A percentile compares a stretch with the other conserved stretches of the same genome.
phyloP scores from a whole-genome alignment of 1,139 yeast species.

The Sugiyamaella japonica region DNA sequence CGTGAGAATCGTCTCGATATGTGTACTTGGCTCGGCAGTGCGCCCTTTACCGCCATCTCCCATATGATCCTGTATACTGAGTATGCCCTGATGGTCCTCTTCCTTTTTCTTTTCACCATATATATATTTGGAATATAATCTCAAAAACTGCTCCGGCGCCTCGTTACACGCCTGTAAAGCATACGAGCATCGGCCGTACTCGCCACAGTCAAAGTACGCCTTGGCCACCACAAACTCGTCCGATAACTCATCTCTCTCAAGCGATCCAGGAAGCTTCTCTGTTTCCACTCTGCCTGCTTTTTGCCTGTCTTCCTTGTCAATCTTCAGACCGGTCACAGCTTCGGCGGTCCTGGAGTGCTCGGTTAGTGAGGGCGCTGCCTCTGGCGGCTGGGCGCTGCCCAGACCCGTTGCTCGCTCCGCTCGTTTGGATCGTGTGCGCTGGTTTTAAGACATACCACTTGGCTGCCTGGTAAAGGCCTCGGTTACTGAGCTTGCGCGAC shows the following conservation, averaged over 20 bases:
- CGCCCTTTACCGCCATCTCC: slow-evolving; percentile 21
- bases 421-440: neutral
- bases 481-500: slow-evolving; percentile 43
- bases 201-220: slow-evolving; percentile 77
- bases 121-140: slow-evolving; percentile 66
- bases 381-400: slow-evolving; percentile 1
- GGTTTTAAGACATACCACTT: slow-evolving; percentile 57
- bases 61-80: slow-evolving; percentile 46
- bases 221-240: slow-evolving; percentile 55
- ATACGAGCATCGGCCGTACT: slow-evolving; percentile 76
- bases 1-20: slow-evolving; percentile 37
- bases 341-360: slow-evolving; percentile 52
- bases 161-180: slow-evolving; percentile 51
- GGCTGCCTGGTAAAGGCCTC: slow-evolving; percentile 65
- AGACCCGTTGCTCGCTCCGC: neutral
- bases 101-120: slow-evolving; percentile 73
- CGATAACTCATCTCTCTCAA: slow-evolving; percentile 21
- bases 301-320: slow-evolving; percentile 24
- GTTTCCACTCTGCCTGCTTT: neutral
- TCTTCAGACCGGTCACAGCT: slow-evolving; percentile 57
- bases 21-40: slow-evolving; percentile 37
- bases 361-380: neutral
- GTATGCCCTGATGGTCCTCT: slow-evolving; percentile 69
- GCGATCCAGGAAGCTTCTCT: slow-evolving; percentile 17
- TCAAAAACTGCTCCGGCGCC: slow-evolving; percentile 60